Evolutionary conservation across 73 alveolate species (phyloP).

Genomic region (Strombidium stylifer): DNA sequence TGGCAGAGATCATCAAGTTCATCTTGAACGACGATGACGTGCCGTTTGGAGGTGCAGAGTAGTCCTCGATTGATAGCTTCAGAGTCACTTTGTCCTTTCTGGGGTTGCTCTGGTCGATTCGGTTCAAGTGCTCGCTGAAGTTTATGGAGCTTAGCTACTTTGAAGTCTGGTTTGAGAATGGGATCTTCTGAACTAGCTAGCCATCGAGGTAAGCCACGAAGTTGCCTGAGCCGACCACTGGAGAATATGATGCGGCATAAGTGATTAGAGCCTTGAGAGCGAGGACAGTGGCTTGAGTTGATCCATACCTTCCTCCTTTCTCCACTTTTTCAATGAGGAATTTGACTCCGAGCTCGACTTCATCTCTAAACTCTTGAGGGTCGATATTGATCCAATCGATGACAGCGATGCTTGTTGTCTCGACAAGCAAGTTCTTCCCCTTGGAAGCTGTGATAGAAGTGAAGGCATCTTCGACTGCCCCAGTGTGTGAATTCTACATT

Average conservation of each 20-base stretch:
- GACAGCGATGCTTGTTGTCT: constrained; percentile 45
- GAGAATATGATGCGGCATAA: constrained; percentile 14
- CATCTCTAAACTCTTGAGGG: not conserved
- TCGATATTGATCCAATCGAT: constrained; percentile 44
- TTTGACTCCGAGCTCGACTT: constrained; percentile 43
- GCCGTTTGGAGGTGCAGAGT: too few species aligned
- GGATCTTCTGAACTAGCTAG: too few species aligned
- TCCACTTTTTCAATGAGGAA: constrained; percentile 14
- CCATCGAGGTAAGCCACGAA: too few species aligned
- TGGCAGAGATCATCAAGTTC: too few species aligned
- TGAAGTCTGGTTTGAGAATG: too few species aligned
- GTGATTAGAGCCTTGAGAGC: constrained; percentile 41
- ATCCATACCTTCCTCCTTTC: constrained; percentile 57
- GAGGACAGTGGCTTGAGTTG: constrained; percentile 56
- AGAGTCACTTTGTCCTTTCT: too few species aligned
- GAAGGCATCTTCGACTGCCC: constrained; percentile 30
- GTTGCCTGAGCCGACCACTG: constrained; percentile 40
- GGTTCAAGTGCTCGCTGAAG: too few species aligned
- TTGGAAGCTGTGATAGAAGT: constrained; percentile 49
- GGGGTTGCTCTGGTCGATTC: too few species aligned
- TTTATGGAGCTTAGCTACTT: too few species aligned
- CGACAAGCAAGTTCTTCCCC: constrained; percentile 28
- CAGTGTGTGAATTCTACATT: constrained; percentile 23
- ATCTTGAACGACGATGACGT: too few species aligned
- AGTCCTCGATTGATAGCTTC: too few species aligned